Evolutionary conservation across 257 asterid species (phyloP).

Genomic region (Gynochthodes officinalis): DNA sequence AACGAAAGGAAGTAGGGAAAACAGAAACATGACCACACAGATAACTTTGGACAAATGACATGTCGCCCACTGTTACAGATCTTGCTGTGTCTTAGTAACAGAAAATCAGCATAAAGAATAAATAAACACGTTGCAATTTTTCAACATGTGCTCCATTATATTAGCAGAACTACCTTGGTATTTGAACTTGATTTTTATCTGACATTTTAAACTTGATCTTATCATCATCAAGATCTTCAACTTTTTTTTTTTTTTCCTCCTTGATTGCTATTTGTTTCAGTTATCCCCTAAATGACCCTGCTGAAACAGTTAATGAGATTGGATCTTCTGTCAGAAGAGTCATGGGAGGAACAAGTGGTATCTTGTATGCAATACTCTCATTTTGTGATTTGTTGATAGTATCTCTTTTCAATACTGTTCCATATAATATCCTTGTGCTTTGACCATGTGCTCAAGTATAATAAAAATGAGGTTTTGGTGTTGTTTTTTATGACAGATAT

Average conservation of each 20-base stretch:
- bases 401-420: background rate
- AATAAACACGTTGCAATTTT: background rate
- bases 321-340: slow-evolving; percentile 83
- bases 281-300: slow-evolving; percentile 94
- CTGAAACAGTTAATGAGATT: slow-evolving; percentile 73
- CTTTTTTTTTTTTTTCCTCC: slow-evolving; percentile 14
- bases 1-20: background rate
- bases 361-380: slow-evolving; percentile 50
- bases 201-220: background rate
- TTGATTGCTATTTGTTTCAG: slow-evolving; percentile 42
- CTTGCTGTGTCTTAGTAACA: background rate
- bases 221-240: slow-evolving; percentile 14
- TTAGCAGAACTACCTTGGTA: background rate
- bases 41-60: background rate
- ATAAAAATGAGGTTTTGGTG: slow-evolving; percentile 3
- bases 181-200: background rate
- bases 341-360: slow-evolving; percentile 99
- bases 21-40: background rate
- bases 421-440: background rate
- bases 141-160: background rate
- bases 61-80: background rate
- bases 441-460: background rate
- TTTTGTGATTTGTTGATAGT: background rate
- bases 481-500: slow-evolving; percentile 46
- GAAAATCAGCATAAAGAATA: background rate